Percentiles rank a stretch among this genome's conserved stretches.
Conservation (phyloP, 2,329 filamentous ascomycete genomes). For the Scleromitrula shiraiana region DNA sequence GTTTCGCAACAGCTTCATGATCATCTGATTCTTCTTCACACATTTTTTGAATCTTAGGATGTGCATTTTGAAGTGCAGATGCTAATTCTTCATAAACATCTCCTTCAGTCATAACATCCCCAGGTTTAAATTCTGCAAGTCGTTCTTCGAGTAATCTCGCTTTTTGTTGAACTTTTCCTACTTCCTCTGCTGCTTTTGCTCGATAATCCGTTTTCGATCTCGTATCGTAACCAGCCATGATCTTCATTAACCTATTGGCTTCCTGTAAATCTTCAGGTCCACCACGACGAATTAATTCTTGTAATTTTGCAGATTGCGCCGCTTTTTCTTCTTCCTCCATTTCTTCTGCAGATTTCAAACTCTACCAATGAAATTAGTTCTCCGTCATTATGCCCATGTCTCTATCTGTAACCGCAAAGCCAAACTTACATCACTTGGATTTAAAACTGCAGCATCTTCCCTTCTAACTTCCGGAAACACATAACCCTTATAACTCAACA, state of each 20-base stretch:
- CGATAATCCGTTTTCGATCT: conserved; percentile 95
- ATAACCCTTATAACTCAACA: conserved; percentile 96
- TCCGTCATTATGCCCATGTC: neutral
- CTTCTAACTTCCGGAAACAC: conserved; percentile 84
- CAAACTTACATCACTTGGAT: conserved; percentile 81
- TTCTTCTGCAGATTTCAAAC: conserved; percentile 90
- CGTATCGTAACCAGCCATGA: conserved; percentile 97
- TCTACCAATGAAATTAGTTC: conserved; percentile 45
- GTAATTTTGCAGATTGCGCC: conserved; percentile 94
- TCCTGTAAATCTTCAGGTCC: conserved; percentile 91
- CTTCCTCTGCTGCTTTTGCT: conserved; percentile 93
- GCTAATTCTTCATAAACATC: conserved; percentile 78
- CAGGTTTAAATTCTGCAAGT: conserved; percentile 72
- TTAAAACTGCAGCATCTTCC: conserved; percentile 93
- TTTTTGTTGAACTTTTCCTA: conserved; percentile 92
- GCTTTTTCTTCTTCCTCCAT: conserved; percentile 97
- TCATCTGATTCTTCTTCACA: conserved; percentile 98
- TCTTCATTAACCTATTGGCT: conserved; percentile 95
- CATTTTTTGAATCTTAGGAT: conserved; percentile 99
- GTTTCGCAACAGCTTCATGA: conserved; percentile 86
- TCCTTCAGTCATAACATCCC: conserved; percentile 65
- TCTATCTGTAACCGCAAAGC: no score
- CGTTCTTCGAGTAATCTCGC: conserved; percentile 88
- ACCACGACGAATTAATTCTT: conserved; percentile 89
- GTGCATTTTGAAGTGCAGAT: conserved; percentile 79